Evolutionary conservation across 148 eudicot genomes (phyloP), one percentile per base, ranked within the genome.

Genomic region (Nepenthes gracilis): DNA sequence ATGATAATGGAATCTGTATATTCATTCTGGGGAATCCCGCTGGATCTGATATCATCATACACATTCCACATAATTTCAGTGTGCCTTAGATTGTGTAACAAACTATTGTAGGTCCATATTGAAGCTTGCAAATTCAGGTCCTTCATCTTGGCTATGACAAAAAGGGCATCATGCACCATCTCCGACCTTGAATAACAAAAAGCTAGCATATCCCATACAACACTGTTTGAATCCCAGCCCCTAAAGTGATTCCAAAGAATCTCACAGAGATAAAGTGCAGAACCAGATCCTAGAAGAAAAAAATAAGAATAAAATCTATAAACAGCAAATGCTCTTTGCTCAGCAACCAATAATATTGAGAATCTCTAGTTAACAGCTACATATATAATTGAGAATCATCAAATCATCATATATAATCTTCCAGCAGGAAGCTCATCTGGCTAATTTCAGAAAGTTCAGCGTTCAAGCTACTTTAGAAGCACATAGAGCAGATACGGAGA

Each of bases 141-240:
- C 58, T 84, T 90, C 97, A 90, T 86, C 72, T 83, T 84, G 36
- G 78, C 72, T 38, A 90, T 67, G 67, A 84, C 83, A 74, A 73
- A 70, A 14, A 90, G 77, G 48, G 91, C 88, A 74, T 84, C 97
- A 53, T 79, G 68, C 43, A 84, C 73, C 88, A 90, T 82, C 59
- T 74, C 80, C 33, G 58, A 67, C 71, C 78, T 75, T 33, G 86
- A 86, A 64, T 90, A 90, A 63, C 76, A 77, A 78, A 84, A 86
- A 13, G 88, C 85, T 71, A 86, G 56, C 86, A 77, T 75, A 71
- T 90, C 91, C 97, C 97, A 90, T 36, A 90, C 82, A 43, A 80
- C 53, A 38, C 67, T 62, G 50, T 72, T 79, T 13, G 76, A 72
- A 56, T 77, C 71, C 87, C 88, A 74, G 23, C 57, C 73, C 64